Evolutionary conservation across 495 filamentous ascomycete genomes (phyloP).

Genomic region (Aspergillus olivimuriae): DNA sequence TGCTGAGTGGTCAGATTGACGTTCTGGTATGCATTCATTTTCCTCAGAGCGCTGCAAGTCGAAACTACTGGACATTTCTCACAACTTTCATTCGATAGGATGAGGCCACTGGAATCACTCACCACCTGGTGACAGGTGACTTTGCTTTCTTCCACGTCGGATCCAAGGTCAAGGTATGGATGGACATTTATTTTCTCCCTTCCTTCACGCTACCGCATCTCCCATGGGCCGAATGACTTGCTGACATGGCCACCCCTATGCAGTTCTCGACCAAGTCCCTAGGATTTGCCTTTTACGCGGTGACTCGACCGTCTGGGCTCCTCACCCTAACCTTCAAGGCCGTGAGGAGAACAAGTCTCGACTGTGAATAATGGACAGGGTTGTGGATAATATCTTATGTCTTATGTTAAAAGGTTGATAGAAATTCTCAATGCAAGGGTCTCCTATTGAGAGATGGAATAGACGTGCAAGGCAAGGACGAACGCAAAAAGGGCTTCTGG

Average conservation of each 20-base stretch:
- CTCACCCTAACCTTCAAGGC: slow-evolving; percentile 20
- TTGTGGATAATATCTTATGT: too few species aligned
- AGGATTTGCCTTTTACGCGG: slow-evolving; percentile 26
- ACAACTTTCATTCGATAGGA: slow-evolving; percentile 12
- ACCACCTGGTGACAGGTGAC: slow-evolving; percentile 25
- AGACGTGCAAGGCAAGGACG: too few species aligned
- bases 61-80: neutral
- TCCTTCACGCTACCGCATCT: neutral
- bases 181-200: too few species aligned
- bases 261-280: slow-evolving; percentile 30
- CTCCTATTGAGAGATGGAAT: too few species aligned
- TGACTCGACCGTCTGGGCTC: slow-evolving; percentile 22
- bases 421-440: too few species aligned
- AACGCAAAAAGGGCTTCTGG: too few species aligned
- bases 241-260: neutral
- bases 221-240: neutral
- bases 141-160: slow-evolving; percentile 31
- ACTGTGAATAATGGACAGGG: slow-evolving; percentile 6
- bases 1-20: slow-evolving; percentile 27
- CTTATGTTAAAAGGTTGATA: too few species aligned
- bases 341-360: slow-evolving; percentile 18
- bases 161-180: slow-evolving; percentile 25
- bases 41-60: neutral
- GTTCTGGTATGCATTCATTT: slow-evolving; percentile 18
- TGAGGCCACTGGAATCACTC: slow-evolving; percentile 27